These are phyloP conservation scores for Cucumis cinereus DNA, from an alignment of 306 rosid species.

Conservation along the genomic window DNA sequence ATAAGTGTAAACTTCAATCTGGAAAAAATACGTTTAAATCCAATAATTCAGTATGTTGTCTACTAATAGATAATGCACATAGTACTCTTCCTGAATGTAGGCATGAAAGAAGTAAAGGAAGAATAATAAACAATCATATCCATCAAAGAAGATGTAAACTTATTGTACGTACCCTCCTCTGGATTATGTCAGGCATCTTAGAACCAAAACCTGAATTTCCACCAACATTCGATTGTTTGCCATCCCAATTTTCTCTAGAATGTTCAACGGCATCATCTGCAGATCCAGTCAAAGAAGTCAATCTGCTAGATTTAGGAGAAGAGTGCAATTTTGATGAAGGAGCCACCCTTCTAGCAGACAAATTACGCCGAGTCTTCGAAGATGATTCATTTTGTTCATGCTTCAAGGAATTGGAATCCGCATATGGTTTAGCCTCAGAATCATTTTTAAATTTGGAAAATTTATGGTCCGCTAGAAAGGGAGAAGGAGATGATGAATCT, in stretches of 20 bases:
- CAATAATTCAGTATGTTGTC: neutral
- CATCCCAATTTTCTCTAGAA: constrained; percentile 55
- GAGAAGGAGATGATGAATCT: constrained; percentile 43
- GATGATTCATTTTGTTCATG: constrained; percentile 56
- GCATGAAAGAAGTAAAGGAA: neutral
- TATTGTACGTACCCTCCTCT: constrained; percentile 58
- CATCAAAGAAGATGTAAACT: neutral
- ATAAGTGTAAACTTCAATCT: neutral
- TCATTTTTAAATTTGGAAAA: constrained; percentile 35
- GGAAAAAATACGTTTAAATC: neutral
- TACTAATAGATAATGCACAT: neutral
- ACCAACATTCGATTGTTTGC: constrained; percentile 41
- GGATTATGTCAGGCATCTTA: constrained; percentile 67
- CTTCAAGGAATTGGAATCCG: constrained; percentile 39
- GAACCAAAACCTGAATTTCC: constrained; percentile 40
- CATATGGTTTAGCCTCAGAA: constrained; percentile 43
- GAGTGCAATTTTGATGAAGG: constrained; percentile 51
- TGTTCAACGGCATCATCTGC: constrained; percentile 48
- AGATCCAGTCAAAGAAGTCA: constrained; percentile 42
- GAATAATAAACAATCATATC: neutral
- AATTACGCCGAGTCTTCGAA: constrained; percentile 41
- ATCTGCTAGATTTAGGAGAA: constrained; percentile 60
- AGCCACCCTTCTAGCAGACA: constrained; percentile 55
- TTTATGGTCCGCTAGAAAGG: constrained; percentile 46
- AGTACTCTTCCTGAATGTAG: neutral